A percentile compares a stretch with the other conserved stretches of the same genome.
These are phyloP conservation scores for Oryza brachyantha DNA, from an alignment of 176 grass and related monocot genomes.

Conservation along the genomic window DNA sequence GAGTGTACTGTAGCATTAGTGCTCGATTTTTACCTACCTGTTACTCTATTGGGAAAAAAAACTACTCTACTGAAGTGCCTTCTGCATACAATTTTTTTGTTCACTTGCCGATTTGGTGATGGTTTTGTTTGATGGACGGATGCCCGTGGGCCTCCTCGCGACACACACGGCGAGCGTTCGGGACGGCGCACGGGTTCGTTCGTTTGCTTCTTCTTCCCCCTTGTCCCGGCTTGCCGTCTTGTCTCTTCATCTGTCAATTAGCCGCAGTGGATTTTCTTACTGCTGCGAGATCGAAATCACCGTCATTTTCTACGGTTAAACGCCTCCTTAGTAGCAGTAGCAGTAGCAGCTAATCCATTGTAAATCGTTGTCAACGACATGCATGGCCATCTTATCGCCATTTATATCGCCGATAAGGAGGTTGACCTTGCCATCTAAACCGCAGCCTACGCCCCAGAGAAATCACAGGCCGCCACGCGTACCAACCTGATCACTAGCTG, in stretches of 20 bases:
- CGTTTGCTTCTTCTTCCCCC: not conserved
- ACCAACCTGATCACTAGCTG: not conserved
- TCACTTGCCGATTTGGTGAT: not conserved
- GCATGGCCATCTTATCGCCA: constrained; percentile 39
- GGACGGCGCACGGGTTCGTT: constrained; percentile 4
- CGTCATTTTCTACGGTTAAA: not conserved
- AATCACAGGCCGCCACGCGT: not conserved
- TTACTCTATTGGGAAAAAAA: not conserved
- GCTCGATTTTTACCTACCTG: constrained; percentile 12
- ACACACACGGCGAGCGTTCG: constrained; percentile 33
- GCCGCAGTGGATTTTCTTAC: not conserved
- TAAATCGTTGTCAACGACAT: constrained; percentile 25
- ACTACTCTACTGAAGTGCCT: not conserved
- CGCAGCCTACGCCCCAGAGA: not conserved
- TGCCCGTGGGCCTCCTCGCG: not conserved
- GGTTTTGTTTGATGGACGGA: not conserved
- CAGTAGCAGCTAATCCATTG: not conserved
- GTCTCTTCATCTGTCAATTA: not conserved
- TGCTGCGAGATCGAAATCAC: not conserved
- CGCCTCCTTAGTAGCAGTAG: not conserved
- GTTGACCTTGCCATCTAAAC: constrained; percentile 17
- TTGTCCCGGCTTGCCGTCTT: not conserved
- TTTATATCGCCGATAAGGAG: constrained; percentile 3
- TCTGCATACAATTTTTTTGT: not conserved
- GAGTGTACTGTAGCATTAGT: not conserved